phyloP scores from a whole-genome alignment of 176 grass and related monocot genomes.

The Pharus latifolius region DNA sequence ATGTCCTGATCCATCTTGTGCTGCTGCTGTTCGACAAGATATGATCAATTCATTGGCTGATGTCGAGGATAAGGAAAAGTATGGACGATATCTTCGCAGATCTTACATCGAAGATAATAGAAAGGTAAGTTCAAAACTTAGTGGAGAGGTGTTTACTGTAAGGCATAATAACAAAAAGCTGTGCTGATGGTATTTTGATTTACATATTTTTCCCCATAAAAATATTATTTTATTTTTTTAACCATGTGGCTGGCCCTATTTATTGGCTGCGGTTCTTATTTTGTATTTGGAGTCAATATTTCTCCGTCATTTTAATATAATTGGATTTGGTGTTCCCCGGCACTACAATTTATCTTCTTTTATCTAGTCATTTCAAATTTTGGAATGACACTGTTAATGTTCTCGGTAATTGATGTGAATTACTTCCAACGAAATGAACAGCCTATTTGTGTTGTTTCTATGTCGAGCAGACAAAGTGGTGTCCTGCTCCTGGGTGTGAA shows the following conservation, averaged over 20 bases:
- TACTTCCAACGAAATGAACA: neutral
- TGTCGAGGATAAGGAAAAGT: conserved; percentile 76
- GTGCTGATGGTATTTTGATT: neutral
- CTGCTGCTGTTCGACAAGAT: conserved; percentile 76
- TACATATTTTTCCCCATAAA: neutral
- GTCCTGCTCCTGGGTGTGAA: conserved; percentile 98
- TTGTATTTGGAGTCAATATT: neutral
- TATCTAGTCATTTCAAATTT: neutral
- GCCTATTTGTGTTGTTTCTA: conserved; percentile 14
- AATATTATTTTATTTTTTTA: neutral
- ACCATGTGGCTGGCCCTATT: neutral
- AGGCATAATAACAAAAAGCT: neutral
- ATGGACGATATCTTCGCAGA: conserved; percentile 75
- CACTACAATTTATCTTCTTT: neutral
- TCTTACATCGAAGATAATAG: conserved; percentile 99
- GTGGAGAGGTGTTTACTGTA: neutral
- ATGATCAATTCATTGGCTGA: conserved; percentile 66
- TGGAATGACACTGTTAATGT: neutral
- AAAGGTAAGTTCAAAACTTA: conserved; percentile 42
- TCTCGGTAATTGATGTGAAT: neutral
- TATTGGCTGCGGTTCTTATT: neutral
- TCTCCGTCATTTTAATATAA: neutral
- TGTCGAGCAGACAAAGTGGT: conserved; percentile 93
- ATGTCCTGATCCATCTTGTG: conserved; percentile 92
- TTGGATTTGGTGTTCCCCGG: neutral